These are phyloP conservation scores for Erythrophleum fordii DNA, from an alignment of 306 rosid genomes.

Conservation along the genomic window DNA sequence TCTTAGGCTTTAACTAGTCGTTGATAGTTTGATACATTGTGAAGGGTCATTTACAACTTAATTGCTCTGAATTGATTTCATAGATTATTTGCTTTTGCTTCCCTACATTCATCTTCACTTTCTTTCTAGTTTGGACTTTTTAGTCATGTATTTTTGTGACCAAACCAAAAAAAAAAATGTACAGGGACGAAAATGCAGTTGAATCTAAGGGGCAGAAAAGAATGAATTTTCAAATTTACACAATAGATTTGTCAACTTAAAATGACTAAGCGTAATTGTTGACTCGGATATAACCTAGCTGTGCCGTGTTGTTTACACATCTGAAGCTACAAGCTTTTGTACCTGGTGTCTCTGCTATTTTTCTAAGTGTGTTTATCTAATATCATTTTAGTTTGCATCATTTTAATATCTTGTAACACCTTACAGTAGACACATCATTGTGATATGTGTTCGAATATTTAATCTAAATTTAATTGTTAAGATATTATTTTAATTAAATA, in stretches of 20 bases:
- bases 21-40: constrained; percentile 57
- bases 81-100: constrained; percentile 33
- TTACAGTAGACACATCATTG: too few species aligned
- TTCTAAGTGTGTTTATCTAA: neutral
- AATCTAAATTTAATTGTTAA: too few species aligned
- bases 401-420: neutral
- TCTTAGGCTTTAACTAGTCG: constrained; percentile 56
- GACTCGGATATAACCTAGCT: too few species aligned
- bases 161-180: neutral
- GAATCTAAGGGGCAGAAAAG: neutral
- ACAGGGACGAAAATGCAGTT: neutral
- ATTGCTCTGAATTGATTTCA: constrained; percentile 47
- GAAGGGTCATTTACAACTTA: constrained; percentile 47
- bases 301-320: neutral
- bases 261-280: neutral
- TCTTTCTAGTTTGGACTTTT: constrained; percentile 3
- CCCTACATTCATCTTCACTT: constrained; percentile 22
- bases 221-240: neutral
- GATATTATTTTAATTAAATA: too few species aligned
- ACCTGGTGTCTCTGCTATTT: neutral
- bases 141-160: neutral
- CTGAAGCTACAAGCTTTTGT: neutral
- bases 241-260: neutral
- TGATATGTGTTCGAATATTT: too few species aligned
- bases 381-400: neutral